Evolutionary conservation across 2,329 filamentous ascomycete species (phyloP).

Genomic region (Albophoma yamanashiensis): DNA sequence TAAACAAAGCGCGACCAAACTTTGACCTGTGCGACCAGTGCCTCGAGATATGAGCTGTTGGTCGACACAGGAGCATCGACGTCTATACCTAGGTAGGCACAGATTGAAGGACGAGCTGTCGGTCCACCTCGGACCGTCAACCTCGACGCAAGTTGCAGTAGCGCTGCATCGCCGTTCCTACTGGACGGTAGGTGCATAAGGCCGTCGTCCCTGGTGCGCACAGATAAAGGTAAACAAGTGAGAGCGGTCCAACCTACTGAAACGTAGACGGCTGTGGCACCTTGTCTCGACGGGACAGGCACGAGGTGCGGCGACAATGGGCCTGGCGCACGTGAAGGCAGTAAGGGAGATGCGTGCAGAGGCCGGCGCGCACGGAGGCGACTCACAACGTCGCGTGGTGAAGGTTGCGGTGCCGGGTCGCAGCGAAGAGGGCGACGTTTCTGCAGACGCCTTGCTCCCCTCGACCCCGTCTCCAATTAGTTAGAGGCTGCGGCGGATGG

Average conservation of each 20-base stretch:
- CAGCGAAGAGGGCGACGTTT: background rate
- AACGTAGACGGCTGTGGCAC: background rate
- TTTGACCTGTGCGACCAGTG: background rate
- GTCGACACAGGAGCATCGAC: background rate
- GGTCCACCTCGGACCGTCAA: background rate
- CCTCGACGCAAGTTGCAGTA: background rate
- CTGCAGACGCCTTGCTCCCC: background rate
- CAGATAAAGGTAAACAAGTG: background rate
- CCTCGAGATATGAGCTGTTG: background rate
- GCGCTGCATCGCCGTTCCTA: background rate
- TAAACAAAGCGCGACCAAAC: background rate
- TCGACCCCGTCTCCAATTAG: background rate
- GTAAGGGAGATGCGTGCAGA: background rate
- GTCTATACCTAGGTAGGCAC: background rate
- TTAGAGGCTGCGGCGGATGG: background rate
- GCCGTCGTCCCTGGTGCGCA: background rate
- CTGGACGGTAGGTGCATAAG: background rate
- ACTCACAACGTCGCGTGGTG: background rate
- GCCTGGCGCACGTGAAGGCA: background rate
- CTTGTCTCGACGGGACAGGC: background rate
- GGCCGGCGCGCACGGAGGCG: background rate
- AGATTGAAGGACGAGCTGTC: background rate
- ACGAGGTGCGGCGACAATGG: background rate
- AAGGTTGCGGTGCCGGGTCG: background rate
- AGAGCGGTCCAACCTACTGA: background rate